These are phyloP conservation scores for Tricholoma bakamatsutake DNA, from an alignment of 768 basidiomycete species.

Conservation along the genomic window DNA sequence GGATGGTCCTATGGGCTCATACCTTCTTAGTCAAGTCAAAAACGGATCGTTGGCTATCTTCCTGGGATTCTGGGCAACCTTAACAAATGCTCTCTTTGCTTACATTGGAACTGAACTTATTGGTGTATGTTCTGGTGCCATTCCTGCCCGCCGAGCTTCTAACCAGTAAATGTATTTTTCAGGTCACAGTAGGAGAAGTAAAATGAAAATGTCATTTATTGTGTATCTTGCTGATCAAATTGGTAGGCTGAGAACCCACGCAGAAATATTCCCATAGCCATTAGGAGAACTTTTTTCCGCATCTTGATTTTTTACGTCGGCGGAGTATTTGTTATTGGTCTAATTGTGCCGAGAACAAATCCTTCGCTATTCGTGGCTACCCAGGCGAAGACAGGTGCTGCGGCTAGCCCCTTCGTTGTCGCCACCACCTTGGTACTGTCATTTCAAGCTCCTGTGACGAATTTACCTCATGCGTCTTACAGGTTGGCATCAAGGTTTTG, in stretches of 20 bases:
- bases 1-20: constrained; percentile 52
- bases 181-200: constrained; percentile 45
- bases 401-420: constrained; percentile 63
- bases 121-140: constrained; percentile 42
- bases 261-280: constrained; percentile 69
- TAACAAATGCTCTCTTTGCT: constrained; percentile 70
- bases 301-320: constrained; percentile 59
- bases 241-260: constrained; percentile 62
- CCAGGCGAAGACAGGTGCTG: constrained; percentile 43
- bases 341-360: constrained; percentile 61
- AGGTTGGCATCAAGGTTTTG: constrained; percentile 52
- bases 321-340: constrained; percentile 65
- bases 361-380: constrained; percentile 40
- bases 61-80: constrained; percentile 66
- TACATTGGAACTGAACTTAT: constrained; percentile 75
- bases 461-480: not conserved
- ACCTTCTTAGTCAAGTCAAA: constrained; percentile 43
- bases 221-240: constrained; percentile 1
- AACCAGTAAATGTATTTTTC: not conserved
- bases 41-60: constrained; percentile 47
- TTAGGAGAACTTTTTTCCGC: constrained; percentile 56
- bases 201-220: not conserved
- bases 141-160: not conserved
- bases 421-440: constrained; percentile 32
- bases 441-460: not conserved